Evolutionary conservation across 306 rosid species (phyloP), one percentile per base, ranked within the genome.

Genomic region (Sindora glabra): DNA sequence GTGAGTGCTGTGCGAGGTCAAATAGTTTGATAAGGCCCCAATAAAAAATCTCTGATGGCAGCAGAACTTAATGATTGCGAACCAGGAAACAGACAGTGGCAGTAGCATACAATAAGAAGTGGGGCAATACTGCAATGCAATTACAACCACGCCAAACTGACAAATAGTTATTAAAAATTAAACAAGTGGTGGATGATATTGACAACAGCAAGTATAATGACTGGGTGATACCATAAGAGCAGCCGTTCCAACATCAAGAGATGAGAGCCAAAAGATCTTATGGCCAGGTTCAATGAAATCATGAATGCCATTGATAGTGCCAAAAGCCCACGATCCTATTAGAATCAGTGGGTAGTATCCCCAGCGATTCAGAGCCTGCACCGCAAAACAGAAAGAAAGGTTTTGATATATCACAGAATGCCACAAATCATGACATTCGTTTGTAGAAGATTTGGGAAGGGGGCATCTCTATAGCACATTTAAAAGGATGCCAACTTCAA

Each of bases 291-390:
- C 97, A 52, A 89, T 77, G 46, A 94, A 94, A 79, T 89, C 95
- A 77, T 86, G 99, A 77, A 92, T 77, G 50, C 85, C 90, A 74
- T 89, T 86, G 82, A 89, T 74, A 15, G 99, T 92, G 64, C 96
- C 96, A 77, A 86, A 92, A 66, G 96, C 81, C 86, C 86, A 86
- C 17, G 99, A 86, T 78, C 90, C 99, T 70, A 94, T 89, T 38
- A 94, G 94, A 71, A 89, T 94, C 48, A 94, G 87, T 0, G 99
- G 99, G 69, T 94, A 89, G 79, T 94, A 89, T 32, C 97, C 95
- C 99, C 96, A 89, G 54, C 96, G 85, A 71, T 82, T 89, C 47
- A 94, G 52, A 69, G 95, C 96, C 99, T 94, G 87, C 53, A 70
- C 65, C 11, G 50, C 22, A 41, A 65, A 61, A 61, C 16, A 48